Evolutionary conservation across 805 yeast genomes (phyloP).

Genomic region (Metschnikowia bowlesiae): DNA sequence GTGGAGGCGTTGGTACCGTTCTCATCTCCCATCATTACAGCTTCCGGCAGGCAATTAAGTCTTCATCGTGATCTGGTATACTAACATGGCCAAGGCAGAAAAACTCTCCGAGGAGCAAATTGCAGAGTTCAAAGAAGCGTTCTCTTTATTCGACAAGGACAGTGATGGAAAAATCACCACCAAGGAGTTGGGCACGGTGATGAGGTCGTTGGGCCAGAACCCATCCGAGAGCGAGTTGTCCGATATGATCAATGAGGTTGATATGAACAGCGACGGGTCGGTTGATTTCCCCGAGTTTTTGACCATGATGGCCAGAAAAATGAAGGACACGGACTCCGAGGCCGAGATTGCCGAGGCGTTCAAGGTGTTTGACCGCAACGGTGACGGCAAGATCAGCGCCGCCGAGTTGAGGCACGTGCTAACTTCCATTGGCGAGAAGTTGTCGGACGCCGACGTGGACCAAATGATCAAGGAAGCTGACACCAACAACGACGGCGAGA

Average conservation of each 20-base stretch:
- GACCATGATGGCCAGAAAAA: slow-evolving; percentile 50
- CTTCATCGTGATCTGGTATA: neutral
- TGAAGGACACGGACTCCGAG: slow-evolving; percentile 95
- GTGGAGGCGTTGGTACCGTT: no score
- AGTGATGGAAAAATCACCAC: slow-evolving; percentile 96
- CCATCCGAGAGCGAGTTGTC: slow-evolving; percentile 95
- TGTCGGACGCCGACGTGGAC: slow-evolving; percentile 94
- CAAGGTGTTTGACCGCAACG: slow-evolving; percentile 94
- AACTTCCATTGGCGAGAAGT: slow-evolving; percentile 95
- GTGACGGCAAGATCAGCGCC: slow-evolving; percentile 94
- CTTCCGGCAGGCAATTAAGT: no score
- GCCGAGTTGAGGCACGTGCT: slow-evolving; percentile 95
- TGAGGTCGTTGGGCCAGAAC: slow-evolving; percentile 98
- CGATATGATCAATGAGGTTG: slow-evolving; percentile 96
- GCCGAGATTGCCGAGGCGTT: slow-evolving; percentile 97
- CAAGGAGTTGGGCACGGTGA: slow-evolving; percentile 92
- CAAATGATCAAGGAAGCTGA: slow-evolving; percentile 97
- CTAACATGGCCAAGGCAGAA: slow-evolving; percentile 53
- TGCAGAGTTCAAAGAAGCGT: slow-evolving; percentile 96
- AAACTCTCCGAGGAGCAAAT: slow-evolving; percentile 94
- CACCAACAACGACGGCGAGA: slow-evolving; percentile 93
- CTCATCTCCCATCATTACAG: no score
- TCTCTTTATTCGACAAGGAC: slow-evolving; percentile 93
- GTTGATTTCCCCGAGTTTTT: slow-evolving; percentile 47
- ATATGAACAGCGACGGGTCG: slow-evolving; percentile 86